Percentiles rank a stretch among this genome's conserved stretches.
Evolutionary conservation across 2,329 filamentous ascomycete species (phyloP).

Genomic region (Whalleya microplaca): DNA sequence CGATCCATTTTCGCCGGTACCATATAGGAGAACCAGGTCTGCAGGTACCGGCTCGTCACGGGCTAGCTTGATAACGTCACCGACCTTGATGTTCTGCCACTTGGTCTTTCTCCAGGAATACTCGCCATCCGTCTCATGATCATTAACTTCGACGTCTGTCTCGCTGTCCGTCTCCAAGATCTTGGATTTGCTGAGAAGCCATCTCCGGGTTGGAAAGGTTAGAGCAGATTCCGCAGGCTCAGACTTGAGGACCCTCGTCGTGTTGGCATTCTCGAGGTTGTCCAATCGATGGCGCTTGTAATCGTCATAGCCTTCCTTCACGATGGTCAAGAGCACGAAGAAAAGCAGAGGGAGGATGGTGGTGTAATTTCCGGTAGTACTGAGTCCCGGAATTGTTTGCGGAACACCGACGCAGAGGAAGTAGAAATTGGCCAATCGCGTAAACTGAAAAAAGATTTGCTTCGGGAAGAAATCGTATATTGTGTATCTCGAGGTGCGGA

Average conservation of each 20-base stretch:
- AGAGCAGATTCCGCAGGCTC: constrained; percentile 6
- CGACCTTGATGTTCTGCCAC: constrained; percentile 72
- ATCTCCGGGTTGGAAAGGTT: constrained; percentile 16
- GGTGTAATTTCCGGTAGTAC: constrained; percentile 75
- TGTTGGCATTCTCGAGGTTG: constrained; percentile 73
- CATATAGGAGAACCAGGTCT: constrained; percentile 79
- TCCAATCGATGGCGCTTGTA: constrained; percentile 79
- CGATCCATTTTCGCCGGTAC: constrained; percentile 74
- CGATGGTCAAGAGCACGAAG: constrained; percentile 79
- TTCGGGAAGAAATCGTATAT: constrained; percentile 84
- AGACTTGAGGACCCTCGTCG: constrained; percentile 49
- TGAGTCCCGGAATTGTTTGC: constrained; percentile 78
- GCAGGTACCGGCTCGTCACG: constrained; percentile 83
- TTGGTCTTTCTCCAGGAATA: constrained; percentile 59
- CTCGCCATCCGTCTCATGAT: constrained; percentile 28
- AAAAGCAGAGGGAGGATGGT: constrained; percentile 74
- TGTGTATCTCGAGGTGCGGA: constrained; percentile 83
- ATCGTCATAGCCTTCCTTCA: constrained; percentile 88
- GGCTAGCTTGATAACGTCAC: constrained; percentile 68
- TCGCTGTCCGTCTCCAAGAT: no score
- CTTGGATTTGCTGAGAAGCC: constrained; percentile 24
- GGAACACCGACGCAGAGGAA: constrained; percentile 83
- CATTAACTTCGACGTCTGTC: constrained; percentile 11
- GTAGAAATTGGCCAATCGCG: constrained; percentile 84
- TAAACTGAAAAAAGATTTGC: constrained; percentile 84